Evolutionary conservation across 139 green algal species (phyloP).

Genomic region (Volvox reticuliferus): DNA sequence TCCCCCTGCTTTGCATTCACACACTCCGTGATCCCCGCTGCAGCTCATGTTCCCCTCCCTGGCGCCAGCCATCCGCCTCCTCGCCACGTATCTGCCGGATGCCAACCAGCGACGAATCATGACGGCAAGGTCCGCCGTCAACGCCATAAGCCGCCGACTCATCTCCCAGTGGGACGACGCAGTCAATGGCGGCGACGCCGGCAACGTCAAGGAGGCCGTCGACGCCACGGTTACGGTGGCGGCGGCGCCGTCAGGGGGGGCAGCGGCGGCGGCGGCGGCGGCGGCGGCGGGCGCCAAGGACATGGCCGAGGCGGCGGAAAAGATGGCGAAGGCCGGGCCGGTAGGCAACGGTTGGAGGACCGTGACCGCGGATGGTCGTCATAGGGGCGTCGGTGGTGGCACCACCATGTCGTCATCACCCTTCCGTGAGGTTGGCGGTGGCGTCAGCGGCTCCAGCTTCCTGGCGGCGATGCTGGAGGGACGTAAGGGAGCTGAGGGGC

Average conservation of each 20-base stretch:
- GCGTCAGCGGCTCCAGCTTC: conserved; percentile 28
- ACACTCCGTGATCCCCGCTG: not conserved
- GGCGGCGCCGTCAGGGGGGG: not conserved
- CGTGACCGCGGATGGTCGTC: too few relatives aligned
- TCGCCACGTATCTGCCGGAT: not conserved
- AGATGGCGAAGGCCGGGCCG: not conserved
- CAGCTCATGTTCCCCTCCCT: not conserved
- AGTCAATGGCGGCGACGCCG: not conserved
- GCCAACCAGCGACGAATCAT: not conserved
- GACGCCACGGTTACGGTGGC: not conserved
- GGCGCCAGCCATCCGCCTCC: not conserved
- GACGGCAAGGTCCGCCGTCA: not conserved
- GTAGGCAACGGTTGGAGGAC: too few relatives aligned
- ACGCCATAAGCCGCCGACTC: not conserved
- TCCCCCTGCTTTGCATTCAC: not conserved
- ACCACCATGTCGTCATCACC: not conserved
- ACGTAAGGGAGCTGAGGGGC: conserved; percentile 5
- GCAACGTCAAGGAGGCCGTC: not conserved
- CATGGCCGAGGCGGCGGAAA: not conserved
- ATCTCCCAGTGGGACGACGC: conserved; percentile 8
- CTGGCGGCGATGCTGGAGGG: conserved; percentile 37
- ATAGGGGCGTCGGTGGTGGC: too few relatives aligned
- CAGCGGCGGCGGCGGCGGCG: not conserved
- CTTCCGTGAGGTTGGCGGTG: conserved; percentile 17
- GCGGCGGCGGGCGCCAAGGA: not conserved